Evolutionary conservation across 1,139 yeast genomes (phyloP).

Genomic region (Yamadazyma spencermartinsiae): DNA sequence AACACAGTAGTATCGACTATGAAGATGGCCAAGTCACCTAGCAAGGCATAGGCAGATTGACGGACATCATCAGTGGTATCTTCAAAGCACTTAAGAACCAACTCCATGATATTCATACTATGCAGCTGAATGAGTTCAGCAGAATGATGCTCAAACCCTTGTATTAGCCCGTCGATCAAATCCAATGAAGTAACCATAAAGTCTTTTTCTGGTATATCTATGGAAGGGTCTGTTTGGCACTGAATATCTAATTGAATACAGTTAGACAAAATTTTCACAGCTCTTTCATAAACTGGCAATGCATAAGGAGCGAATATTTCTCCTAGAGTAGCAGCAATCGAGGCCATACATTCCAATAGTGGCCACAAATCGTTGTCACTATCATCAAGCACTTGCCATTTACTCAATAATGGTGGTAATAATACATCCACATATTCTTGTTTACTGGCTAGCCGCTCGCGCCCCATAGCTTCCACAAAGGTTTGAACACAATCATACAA

Average conservation of each 20-base stretch:
- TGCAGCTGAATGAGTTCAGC: constrained; percentile 53
- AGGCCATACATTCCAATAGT: constrained; percentile 85
- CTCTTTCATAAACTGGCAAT: constrained; percentile 80
- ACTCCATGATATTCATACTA: constrained; percentile 53
- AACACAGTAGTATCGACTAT: constrained; percentile 53
- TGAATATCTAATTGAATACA: constrained; percentile 69
- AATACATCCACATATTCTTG: constrained; percentile 60
- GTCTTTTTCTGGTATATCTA: constrained; percentile 86
- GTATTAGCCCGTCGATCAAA: constrained; percentile 86
- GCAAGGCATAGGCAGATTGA: constrained; percentile 85
- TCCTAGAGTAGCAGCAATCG: constrained; percentile 85
- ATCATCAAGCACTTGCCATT: constrained; percentile 76
- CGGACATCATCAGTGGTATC: constrained; percentile 84
- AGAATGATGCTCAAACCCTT: constrained; percentile 73
- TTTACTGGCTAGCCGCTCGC: constrained; percentile 51
- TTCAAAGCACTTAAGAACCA: constrained; percentile 70
- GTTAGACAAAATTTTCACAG: constrained; percentile 64
- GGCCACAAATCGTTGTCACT: constrained; percentile 89
- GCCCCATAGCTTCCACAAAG: constrained; percentile 74
- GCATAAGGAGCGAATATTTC: constrained; percentile 89
- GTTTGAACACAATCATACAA: constrained; percentile 93
- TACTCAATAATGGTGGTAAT: constrained; percentile 76
- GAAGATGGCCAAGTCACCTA: constrained; percentile 82
- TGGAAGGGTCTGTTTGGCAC: constrained; percentile 62
- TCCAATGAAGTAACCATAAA: constrained; percentile 88